A percentile compares a stretch with the other conserved stretches of the same genome.
phyloP scores from a whole-genome alignment of 331 rosid genomes.

The Spiraea crenata region DNA sequence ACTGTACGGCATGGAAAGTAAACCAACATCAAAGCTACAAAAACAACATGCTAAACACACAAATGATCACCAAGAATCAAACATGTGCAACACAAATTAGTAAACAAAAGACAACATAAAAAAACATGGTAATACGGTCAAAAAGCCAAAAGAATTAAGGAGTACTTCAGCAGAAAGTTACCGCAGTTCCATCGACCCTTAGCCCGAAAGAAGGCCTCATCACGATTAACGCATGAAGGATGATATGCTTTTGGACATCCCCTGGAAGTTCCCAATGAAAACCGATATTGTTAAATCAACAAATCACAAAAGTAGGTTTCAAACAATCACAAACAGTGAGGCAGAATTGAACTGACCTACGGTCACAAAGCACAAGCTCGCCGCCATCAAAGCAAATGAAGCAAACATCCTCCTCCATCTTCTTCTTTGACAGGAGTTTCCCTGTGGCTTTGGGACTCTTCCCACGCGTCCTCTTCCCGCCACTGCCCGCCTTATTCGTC shows the following conservation, averaged over 20 bases:
- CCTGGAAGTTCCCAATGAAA: slow-evolving; percentile 43
- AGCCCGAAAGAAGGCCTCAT: slow-evolving; percentile 88
- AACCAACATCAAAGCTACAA: neutral
- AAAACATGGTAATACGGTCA: neutral
- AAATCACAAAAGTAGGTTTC: neutral
- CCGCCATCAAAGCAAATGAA: slow-evolving; percentile 99
- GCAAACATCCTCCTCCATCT: slow-evolving; percentile 90
- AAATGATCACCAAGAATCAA: neutral
- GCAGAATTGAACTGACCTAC: slow-evolving; percentile 54
- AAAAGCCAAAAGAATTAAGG: neutral
- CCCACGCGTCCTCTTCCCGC: slow-evolving; percentile 51
- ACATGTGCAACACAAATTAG: neutral
- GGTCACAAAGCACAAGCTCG: slow-evolving; percentile 83
- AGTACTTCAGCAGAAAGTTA: slow-evolving; percentile 33
- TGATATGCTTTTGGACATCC: slow-evolving; percentile 99
- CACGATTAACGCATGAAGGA: slow-evolving; percentile 89
- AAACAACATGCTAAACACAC: neutral
- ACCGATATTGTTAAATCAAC: slow-evolving; percentile 12
- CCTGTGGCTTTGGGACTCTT: slow-evolving; percentile 35
- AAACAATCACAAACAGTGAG: slow-evolving; percentile 5
- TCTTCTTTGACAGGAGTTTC: slow-evolving; percentile 56
- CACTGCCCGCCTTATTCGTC: neutral
- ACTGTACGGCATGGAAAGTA: neutral
- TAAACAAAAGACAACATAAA: neutral
- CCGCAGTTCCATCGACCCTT: slow-evolving; percentile 99